phyloP scores from a whole-genome alignment of 1,284 basidiomycete genomes.

The Leucocoprinus gongylophorus region DNA sequence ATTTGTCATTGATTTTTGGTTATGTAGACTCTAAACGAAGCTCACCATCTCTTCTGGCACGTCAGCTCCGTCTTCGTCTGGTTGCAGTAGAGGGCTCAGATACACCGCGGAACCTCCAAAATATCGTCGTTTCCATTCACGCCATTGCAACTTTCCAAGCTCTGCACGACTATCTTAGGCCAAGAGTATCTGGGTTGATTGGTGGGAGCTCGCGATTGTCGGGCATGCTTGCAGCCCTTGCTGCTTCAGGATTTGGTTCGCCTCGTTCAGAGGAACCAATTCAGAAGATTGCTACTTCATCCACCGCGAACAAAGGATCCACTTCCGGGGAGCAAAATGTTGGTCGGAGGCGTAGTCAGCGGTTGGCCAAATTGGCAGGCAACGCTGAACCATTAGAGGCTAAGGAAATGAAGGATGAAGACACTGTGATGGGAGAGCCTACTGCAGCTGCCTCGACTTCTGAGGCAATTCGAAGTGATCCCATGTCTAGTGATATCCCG shows the following conservation, averaged over 20 bases:
- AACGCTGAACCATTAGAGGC: slow-evolving; percentile 22
- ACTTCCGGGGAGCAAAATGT: slow-evolving; percentile 31
- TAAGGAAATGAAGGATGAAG: slow-evolving; percentile 18
- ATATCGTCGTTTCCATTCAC: slow-evolving; percentile 92
- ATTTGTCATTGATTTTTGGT: slow-evolving; percentile 5
- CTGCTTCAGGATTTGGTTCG: slow-evolving; percentile 59
- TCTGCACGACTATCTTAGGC: slow-evolving; percentile 89
- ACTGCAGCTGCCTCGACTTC: slow-evolving; percentile 9
- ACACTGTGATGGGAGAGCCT: slow-evolving; percentile 14
- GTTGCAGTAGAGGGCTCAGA: slow-evolving; percentile 83
- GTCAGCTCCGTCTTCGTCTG: slow-evolving; percentile 83
- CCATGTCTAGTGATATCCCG: slow-evolving; percentile 42
- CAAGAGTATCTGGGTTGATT: slow-evolving; percentile 75
- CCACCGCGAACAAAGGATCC: slow-evolving; percentile 30
- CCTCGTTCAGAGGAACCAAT: slow-evolving; percentile 24
- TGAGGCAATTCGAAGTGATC: slow-evolving; percentile 14
- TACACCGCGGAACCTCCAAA: slow-evolving; percentile 77
- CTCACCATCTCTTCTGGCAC: slow-evolving; percentile 80
- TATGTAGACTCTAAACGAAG: slow-evolving; percentile 73
- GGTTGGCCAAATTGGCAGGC: slow-evolving; percentile 61
- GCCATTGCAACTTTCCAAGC: slow-evolving; percentile 96
- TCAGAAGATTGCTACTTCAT: slow-evolving; percentile 22
- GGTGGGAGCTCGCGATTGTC: slow-evolving; percentile 67
- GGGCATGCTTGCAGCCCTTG: slow-evolving; percentile 86
- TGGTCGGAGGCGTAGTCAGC: slow-evolving; percentile 70